Evolutionary conservation across 345 rosid genomes (phyloP), one percentile per base, ranked within the genome.

Genomic region (Physaria fendleri): DNA sequence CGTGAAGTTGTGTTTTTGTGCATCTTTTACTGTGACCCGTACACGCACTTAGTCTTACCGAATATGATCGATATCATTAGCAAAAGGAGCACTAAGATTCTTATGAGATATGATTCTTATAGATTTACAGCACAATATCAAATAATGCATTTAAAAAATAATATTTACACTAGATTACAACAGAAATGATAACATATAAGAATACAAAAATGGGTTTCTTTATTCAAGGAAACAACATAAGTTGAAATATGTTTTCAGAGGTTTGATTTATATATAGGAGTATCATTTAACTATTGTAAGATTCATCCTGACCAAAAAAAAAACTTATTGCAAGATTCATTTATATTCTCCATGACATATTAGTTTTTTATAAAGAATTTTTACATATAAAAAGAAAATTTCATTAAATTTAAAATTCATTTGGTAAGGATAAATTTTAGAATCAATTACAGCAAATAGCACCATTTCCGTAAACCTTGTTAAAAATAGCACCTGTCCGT

Each of bases 31-130:
- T 34, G 41, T 68, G 55, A 52, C 41, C 51, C 48, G 66, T 60
- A 68, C 56, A 61, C 61, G 55, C 73, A 68, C 62, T 68, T 43
- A 33, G 61, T 34, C 47, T 43, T 52, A 42, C 55, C 55, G 59
- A 59, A 49, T 57, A 41, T 67, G 53, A 66, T 47, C 16, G 41
- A 23, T 38, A 40, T 59, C 39, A 48, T 20, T 22, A 30, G 52
- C 48, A 29, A 39, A 56, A 47, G 29, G 28, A 40, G 51, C 43
- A 57, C 43, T 39, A 16, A 57, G 59, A 56, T 47, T 56, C 50
- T 37, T 56, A 13, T 47, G 48, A 37, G 33, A 27, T 20, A 28
- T 65, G 56, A 46, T 47, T 35, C 64, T 56, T 46, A 56, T 14
- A 45, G 11, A n/a, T 20, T 44, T 56, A 8, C 25, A 17, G 6